Evolutionary conservation across 2,329 filamentous ascomycete genomes (phyloP).

Genomic region (Microcera coccophila): DNA sequence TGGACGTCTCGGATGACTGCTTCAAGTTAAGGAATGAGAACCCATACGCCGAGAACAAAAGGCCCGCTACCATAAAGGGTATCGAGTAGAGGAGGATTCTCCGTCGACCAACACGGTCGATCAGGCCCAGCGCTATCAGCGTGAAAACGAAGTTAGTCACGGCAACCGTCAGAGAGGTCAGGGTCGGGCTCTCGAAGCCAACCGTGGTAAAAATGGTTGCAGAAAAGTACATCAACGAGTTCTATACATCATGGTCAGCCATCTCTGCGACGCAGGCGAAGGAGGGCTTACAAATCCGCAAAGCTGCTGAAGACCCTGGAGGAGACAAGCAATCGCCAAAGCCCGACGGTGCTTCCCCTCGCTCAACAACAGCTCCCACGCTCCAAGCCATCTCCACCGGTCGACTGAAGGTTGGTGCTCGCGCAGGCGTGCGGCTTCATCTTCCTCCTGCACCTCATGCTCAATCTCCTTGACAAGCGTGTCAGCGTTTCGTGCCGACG

Average conservation of each 20-base stretch:
- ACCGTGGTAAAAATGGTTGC: slow-evolving; percentile 76
- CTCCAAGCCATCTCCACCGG: slow-evolving; percentile 39
- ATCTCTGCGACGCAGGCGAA: neutral
- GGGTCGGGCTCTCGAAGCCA: slow-evolving; percentile 72
- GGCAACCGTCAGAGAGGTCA: slow-evolving; percentile 76
- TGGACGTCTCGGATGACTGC: slow-evolving; percentile 13
- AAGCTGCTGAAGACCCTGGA: slow-evolving; percentile 84
- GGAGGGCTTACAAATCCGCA: slow-evolving; percentile 66
- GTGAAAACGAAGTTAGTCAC: slow-evolving; percentile 81
- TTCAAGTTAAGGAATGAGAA: slow-evolving; percentile 62
- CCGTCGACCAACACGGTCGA: slow-evolving; percentile 75
- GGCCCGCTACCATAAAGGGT: slow-evolving; percentile 74
- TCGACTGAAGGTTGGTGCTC: slow-evolving; percentile 26
- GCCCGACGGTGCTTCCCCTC: slow-evolving; percentile 68
- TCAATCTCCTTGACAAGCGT: slow-evolving; percentile 66
- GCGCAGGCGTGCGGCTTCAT: slow-evolving; percentile 43
- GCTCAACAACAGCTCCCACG: slow-evolving; percentile 51
- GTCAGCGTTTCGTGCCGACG: slow-evolving; percentile 48
- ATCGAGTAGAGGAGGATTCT: slow-evolving; percentile 78
- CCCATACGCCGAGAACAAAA: slow-evolving; percentile 66
- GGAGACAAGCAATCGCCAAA: slow-evolving; percentile 75
- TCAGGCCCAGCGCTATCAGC: slow-evolving; percentile 67
- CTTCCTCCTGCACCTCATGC: slow-evolving; percentile 68
- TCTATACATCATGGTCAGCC: slow-evolving; percentile 42
- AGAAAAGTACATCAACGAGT: slow-evolving; percentile 90